These are phyloP conservation scores for Skeletonema marinoi DNA, from an alignment of 108 stramenopile genomes.

Conservation along the genomic window DNA sequence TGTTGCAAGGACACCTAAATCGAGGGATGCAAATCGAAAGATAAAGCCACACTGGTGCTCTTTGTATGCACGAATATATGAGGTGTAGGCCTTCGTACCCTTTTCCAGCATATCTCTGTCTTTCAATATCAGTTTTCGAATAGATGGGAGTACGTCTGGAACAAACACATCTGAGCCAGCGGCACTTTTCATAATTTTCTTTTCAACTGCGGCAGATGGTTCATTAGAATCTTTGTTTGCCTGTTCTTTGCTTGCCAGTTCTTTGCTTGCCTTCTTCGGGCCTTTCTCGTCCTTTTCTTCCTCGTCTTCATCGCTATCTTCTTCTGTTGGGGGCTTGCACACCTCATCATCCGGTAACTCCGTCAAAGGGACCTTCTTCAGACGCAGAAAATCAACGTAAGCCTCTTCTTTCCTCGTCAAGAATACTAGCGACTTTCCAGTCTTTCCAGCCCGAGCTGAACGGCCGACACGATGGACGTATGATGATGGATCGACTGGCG, in stretches of 20 bases:
- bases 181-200: constrained; percentile 40
- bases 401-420: constrained; percentile 92
- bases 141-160: constrained; percentile 63
- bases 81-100: constrained; percentile 95
- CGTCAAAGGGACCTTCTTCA: constrained; percentile 81
- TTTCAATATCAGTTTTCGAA: constrained; percentile 70
- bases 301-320: constrained; percentile 16
- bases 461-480: constrained; percentile 98
- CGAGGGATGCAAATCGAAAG: constrained; percentile 91
- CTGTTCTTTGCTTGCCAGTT: neutral
- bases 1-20: constrained; percentile 87
- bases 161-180: constrained; percentile 35
- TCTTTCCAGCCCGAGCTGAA: constrained; percentile 92
- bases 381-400: constrained; percentile 89
- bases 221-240: neutral
- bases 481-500: constrained; percentile 94
- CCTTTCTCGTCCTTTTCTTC: neutral
- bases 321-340: constrained; percentile 51
- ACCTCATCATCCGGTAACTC: constrained; percentile 59
- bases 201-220: neutral
- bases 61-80: constrained; percentile 95
- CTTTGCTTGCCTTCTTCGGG: neutral
- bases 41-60: constrained; percentile 93
- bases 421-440: constrained; percentile 88
- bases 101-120: constrained; percentile 97